Percentiles rank a stretch among this genome's conserved stretches.
phyloP scores from a whole-genome alignment of 768 basidiomycete species.

The Agrocybe chaxingu region DNA sequence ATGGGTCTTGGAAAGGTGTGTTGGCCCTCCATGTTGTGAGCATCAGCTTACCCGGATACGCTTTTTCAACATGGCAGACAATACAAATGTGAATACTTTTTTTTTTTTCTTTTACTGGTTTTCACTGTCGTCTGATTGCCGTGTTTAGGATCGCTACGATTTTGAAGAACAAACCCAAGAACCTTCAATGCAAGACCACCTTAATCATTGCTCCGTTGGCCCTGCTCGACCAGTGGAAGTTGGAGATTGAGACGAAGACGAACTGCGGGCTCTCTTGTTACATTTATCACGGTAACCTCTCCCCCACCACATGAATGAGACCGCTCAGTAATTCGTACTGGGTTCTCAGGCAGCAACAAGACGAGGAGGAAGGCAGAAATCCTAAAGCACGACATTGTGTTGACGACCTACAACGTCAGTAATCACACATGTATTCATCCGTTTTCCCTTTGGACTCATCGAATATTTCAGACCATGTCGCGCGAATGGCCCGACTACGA shows the following conservation, averaged over 20 bases:
- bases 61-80: conserved; percentile 27
- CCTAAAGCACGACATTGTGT: conserved; percentile 54
- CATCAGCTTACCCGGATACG: background rate
- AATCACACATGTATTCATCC: background rate
- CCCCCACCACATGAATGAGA: background rate
- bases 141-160: conserved; percentile 54
- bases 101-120: background rate
- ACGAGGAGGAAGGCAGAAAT: conserved; percentile 46
- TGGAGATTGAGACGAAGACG: conserved; percentile 58
- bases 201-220: conserved; percentile 68
- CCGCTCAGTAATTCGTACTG: background rate
- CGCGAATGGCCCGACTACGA: conserved; percentile 58
- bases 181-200: conserved; percentile 56
- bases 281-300: conserved; percentile 57
- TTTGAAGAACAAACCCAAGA: conserved; percentile 46
- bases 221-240: conserved; percentile 64
- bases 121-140: conserved; percentile 4
- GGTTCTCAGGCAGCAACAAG: conserved; percentile 38
- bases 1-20: conserved; percentile 62
- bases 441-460: background rate
- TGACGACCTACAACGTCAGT: conserved; percentile 51
- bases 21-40: conserved; percentile 2
- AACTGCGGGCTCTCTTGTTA: conserved; percentile 43
- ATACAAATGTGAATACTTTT: conserved; percentile 39
- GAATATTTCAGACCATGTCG: conserved; percentile 44